Base-by-base conservation (phyloP, 352 stramenopile genomes). In the Paralagenidium karlingii region DNA sequence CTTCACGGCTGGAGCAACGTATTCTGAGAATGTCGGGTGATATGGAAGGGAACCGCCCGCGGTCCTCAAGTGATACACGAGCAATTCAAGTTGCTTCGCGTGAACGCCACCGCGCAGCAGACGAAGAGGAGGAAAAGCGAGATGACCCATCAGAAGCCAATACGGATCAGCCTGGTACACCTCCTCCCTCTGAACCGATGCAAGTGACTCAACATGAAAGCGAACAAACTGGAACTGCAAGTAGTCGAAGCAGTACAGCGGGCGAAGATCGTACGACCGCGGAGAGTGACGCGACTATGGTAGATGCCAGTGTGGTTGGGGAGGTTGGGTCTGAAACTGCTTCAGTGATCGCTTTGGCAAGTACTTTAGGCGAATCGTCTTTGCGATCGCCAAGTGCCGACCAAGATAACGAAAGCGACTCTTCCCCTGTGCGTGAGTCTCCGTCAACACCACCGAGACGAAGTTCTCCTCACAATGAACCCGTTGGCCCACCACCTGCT, bases 271-370 rank as follows among this genome's bases (percentile, higher is more conserved):
- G 9, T 10, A 11, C 21, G 9, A 30, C 24, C 18, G 26, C 24
- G 12, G 39, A 40, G 15, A 8, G 39, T 11, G 10, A 24, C n/a
- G 18, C 21, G 21, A 27, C 44, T 11, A 38, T 22, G 20, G 32
- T 21, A 40, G 47, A 33, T n/a, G 34, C 21, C 32, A 43, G 21
- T 21, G 25, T 27, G 24, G 38, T 37, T 20, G 56, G 25, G 5
- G 53, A 68, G 31, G 58, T 57, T 8, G 45, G 51, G 18, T 66
- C 59, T 3, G 76, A 90, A 26, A 65, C 79, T 11, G 79, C 74
- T 30, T 89, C 77, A 16, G 77, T 93, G 19, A 59, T 77, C 40
- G 79, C 76, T n/a, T 57, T 93, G 40, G 68, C 79, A 5, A 93
- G 79, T 39, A 86, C 76, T 16, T 60, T 93, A 30, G 75, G 71